These are phyloP conservation scores for Hypoxylon sp. DNA, from an alignment of 2,329 filamentous ascomycete genomes.

Conservation along the genomic window DNA sequence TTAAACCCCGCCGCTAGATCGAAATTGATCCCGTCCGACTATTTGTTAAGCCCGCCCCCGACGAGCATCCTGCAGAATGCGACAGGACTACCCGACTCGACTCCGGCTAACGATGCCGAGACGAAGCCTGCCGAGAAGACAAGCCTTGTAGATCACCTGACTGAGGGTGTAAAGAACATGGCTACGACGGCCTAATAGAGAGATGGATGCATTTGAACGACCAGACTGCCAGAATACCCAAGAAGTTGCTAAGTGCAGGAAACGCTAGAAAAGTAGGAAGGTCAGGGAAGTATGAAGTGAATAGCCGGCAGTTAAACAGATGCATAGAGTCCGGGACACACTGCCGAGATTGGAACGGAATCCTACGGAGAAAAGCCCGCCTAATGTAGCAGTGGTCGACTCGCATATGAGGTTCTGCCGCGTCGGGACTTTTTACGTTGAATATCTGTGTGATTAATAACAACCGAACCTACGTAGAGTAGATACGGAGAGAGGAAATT, in stretches of 20 bases:
- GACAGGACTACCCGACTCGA: constrained; percentile 43
- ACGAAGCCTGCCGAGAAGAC: constrained; percentile 35
- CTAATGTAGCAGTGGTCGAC: constrained; percentile 36
- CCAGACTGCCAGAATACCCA: constrained; percentile 18
- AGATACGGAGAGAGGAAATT: neutral
- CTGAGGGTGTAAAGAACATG: constrained; percentile 48
- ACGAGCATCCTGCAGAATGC: constrained; percentile 59
- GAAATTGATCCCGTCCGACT: constrained; percentile 82
- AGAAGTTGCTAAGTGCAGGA: constrained; percentile 18
- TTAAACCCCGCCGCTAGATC: constrained; percentile 80
- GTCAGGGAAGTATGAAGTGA: constrained; percentile 19
- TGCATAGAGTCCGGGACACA: constrained; percentile 17
- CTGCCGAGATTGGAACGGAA: constrained; percentile 43
- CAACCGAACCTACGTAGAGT: neutral
- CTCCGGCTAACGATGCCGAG: constrained; percentile 18
- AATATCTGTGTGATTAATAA: constrained; percentile 16
- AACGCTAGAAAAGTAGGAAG: constrained; percentile 1
- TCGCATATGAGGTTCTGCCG: constrained; percentile 28
- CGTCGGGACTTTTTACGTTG: constrained; percentile 23
- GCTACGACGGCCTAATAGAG: constrained; percentile 25
- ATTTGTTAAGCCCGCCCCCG: constrained; percentile 79
- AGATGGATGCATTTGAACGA: constrained; percentile 16
- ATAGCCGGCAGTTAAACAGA: constrained; percentile 28
- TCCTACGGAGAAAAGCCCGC: constrained; percentile 34
- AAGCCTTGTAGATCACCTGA: constrained; percentile 40